Evolutionary conservation across 257 asterid genomes (phyloP), one percentile per base, ranked within the genome.

Genomic region (Fraxinus americana): DNA sequence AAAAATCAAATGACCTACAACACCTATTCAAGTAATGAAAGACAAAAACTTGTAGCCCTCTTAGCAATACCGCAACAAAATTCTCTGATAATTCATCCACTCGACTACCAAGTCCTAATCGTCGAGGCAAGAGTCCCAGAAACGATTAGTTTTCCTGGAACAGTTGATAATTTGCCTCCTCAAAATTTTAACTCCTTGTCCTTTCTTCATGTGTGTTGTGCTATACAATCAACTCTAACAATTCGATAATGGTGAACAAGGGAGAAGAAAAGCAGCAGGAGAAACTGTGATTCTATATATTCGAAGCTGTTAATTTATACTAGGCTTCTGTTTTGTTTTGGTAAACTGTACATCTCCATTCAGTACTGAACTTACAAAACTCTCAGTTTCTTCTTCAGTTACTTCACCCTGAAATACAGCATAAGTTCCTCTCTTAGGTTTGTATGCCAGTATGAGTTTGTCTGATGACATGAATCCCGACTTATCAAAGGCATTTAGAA

Each of bases 311-410:
- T 70, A 92, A 63, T 86, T 88, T 11, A 91, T 63, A 2, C 61
- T 48, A 72, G 97, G 94, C 79, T 88, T 95, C 45, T 87, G 89
- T 68, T 85, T 80, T 52, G 91, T 79, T 84, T 90, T 93, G 70
- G 89, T 59, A 77, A 95, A 95, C 32, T 85, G 96, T 67, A 89
- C 82, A 41, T 93, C 99, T 50, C 98, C 99, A 38, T 87, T 91
- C 25, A 93, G 85, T 59, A 93, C 87, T 1, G 94, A 81, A 75
- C 93, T 82, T 73, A 95, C 77, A 72, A 95, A 95, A 30, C 79
- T 79, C 90, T 93, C 98, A 0, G 80, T 88, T 29, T 90, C 84
- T 81, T 93, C 98, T 80, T 77, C 81, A 1, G 94, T 83, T 72
- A 91, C 59, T 71, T 86, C 91, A 35, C 86, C 94, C 9, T 74